Evolutionary conservation across 129 eudicot genomes (phyloP), one percentile per base, ranked within the genome.

Genomic region (Chrysanthemum seticuspe): DNA sequence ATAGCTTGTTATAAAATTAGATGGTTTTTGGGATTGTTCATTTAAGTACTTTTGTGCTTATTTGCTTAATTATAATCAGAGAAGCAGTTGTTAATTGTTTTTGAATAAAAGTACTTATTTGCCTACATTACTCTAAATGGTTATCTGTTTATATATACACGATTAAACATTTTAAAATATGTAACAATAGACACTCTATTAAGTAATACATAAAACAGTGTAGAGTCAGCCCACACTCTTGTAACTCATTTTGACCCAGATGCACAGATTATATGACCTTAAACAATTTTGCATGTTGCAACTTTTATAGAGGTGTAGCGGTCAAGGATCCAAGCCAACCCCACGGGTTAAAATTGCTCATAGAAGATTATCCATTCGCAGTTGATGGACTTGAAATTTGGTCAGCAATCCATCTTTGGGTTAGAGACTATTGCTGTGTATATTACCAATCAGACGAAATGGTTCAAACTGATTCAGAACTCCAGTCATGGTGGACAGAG

Each of bases 371-470:
- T 80, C 89, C 89, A 2, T 85, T 79, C 8, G 89, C 89, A 0
- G 72, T 85, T 10, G 87, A 85, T 67, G 89, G 87, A 21, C 87
- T 85, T 2, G 85, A 85, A 19, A 82, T 85, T 25, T 85, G 89
- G 89, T 82, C 84, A 1, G 86, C 89, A 54, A 85, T 82, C 49
- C 62, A 79, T 73, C 65, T 45, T 3, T 85, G 85, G 89, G 86
- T 83, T 3, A 23, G 29, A 9, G 90, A 85, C 15, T 85, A 85
- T 36, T 82, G 90, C 18, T 63, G 65, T 40, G 18, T 79, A 53
- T 85, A 85, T 53, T 85, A 85, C 76, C 48, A 65, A 13, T 63
- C 77, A 18, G 90, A 85, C 40, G 81, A 82, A 74, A 56, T 61
- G 58, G 78, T 85, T 47, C 63, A 25, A 59, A 13, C 10, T 1